phyloP scores from a whole-genome alignment of 73 alveolate genomes.

The Diophrys sp. region DNA sequence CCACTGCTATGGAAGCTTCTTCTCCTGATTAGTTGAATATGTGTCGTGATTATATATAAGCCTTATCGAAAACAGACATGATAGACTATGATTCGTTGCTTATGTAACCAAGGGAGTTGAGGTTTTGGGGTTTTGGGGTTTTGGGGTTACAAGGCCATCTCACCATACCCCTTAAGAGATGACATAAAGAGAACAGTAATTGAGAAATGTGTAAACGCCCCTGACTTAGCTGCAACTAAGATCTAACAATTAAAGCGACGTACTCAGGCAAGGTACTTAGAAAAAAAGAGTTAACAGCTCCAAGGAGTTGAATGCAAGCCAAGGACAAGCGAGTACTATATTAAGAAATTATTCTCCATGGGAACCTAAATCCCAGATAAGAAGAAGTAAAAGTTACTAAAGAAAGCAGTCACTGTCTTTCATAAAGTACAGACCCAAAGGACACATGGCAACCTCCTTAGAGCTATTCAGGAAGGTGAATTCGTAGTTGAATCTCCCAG shows the following conservation, averaged over 20 bases:
- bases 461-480: too few species aligned
- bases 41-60: not conserved
- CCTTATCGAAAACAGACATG: not conserved
- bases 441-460: too few species aligned
- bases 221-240: not conserved
- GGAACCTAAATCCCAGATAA: not conserved
- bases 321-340: not conserved
- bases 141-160: not conserved
- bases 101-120: too few species aligned
- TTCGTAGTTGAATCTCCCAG: too few species aligned
- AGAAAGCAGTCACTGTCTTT: too few species aligned
- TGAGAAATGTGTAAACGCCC: not conserved
- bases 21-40: not conserved
- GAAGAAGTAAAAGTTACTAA: too few species aligned
- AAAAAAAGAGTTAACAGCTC: not conserved
- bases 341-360: not conserved
- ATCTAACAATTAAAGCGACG: not conserved
- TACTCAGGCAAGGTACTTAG: not conserved
- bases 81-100: not conserved
- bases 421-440: too few species aligned
- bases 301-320: not conserved
- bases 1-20: too few species aligned
- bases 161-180: not conserved
- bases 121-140: too few species aligned
- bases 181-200: not conserved